Conservation (phyloP, 768 basidiomycete species). For the Pleurotus salmoneostramineus region DNA sequence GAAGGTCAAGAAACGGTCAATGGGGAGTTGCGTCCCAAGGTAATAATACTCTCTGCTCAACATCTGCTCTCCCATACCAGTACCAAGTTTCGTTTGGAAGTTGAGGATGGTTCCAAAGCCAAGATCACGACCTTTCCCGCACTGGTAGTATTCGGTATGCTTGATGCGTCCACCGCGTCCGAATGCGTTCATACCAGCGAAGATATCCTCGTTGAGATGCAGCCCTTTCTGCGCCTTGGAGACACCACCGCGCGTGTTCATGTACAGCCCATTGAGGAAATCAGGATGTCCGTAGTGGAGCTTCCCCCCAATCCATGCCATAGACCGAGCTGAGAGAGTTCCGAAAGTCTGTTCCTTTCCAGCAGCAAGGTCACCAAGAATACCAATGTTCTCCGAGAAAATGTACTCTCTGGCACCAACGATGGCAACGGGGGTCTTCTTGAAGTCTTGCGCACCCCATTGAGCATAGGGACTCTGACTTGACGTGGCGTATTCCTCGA, state of each 20-base stretch:
- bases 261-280: conserved; percentile 96
- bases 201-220: conserved; percentile 99
- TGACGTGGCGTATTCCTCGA: conserved; percentile 87
- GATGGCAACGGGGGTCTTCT: conserved; percentile 87
- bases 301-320: conserved; percentile 98
- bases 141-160: conserved; percentile 99
- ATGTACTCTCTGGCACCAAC: conserved; percentile 99
- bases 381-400: conserved; percentile 99
- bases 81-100: conserved; percentile 99
- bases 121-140: conserved; percentile 97
- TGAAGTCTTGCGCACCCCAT: conserved; percentile 76
- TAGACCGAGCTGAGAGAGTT: conserved; percentile 90
- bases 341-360: conserved; percentile 99
- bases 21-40: conserved; percentile 93
- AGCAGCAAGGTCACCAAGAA: conserved; percentile 95
- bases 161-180: conserved; percentile 97
- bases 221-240: conserved; percentile 99
- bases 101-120: conserved; percentile 99
- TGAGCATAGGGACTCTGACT: conserved; percentile 90
- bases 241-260: conserved; percentile 97
- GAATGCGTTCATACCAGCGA: conserved; percentile 98
- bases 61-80: conserved; percentile 99
- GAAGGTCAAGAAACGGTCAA: conserved; percentile 98
- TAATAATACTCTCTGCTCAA: conserved; percentile 99
- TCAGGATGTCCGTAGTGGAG: conserved; percentile 99